Percentiles rank a stretch among this genome's conserved stretches.
Conservation (phyloP, 148 eudicot genomes). For the Vaccinium vitisidaea region DNA sequence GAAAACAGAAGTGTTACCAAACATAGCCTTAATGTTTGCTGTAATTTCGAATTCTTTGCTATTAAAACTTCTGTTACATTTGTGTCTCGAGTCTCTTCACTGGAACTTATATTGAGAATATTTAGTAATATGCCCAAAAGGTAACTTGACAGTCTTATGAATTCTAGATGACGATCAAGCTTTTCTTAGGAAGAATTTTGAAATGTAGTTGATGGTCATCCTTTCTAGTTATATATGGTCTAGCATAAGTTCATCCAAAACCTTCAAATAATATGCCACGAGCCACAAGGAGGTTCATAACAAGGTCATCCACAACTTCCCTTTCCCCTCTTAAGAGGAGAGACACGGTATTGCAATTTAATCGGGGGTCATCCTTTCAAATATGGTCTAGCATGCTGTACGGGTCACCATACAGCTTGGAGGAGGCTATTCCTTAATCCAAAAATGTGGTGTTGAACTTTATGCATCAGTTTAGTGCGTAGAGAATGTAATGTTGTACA, state of each 20-base stretch:
- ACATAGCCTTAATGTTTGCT: background rate
- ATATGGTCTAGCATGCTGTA: background rate
- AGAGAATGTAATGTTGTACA: too few species aligned
- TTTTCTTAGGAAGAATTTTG: background rate
- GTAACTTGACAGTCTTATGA: background rate
- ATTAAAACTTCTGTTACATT: background rate
- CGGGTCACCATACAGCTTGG: background rate
- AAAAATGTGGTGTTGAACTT: background rate
- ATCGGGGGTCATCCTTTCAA: background rate
- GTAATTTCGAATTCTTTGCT: background rate
- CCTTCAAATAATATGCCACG: background rate
- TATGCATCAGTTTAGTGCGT: background rate
- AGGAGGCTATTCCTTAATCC: background rate
- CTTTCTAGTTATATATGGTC: background rate
- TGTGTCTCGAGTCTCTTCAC: background rate
- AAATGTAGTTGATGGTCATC: background rate
- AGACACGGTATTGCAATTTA: background rate
- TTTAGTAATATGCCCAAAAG: background rate
- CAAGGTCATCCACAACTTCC: background rate
- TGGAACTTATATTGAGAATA: background rate
- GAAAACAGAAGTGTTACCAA: too few species aligned
- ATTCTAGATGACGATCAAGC: background rate
- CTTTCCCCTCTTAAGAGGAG: background rate
- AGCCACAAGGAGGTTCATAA: background rate
- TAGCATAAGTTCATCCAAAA: background rate